A percentile compares a stretch with the other conserved stretches of the same genome.
These are phyloP conservation scores for Oxalis stricta DNA, from an alignment of 441 rosid genomes.

Conservation along the genomic window DNA sequence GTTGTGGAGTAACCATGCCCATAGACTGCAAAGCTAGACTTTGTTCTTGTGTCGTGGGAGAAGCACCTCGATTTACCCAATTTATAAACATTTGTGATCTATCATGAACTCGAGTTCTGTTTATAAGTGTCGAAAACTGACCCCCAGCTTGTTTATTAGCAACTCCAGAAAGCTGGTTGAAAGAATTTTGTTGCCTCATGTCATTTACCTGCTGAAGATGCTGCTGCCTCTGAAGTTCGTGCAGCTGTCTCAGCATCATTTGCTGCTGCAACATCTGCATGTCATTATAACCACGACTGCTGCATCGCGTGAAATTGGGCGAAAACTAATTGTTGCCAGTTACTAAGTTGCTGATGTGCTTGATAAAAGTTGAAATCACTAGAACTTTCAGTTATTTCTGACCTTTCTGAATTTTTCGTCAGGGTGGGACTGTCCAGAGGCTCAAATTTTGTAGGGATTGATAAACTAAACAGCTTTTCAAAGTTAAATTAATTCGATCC, in stretches of 20 bases:
- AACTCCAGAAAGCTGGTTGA: slow-evolving; percentile 32
- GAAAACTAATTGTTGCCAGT: slow-evolving; percentile 46
- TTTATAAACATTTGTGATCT: slow-evolving; percentile 39
- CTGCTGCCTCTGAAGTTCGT: slow-evolving; percentile 60
- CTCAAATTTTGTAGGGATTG: slow-evolving; percentile 20
- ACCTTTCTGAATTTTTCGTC: slow-evolving; percentile 32
- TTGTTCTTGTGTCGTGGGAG: slow-evolving; percentile 45
- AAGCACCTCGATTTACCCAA: slow-evolving; percentile 42
- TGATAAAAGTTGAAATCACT: slow-evolving; percentile 59
- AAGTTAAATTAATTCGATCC: slow-evolving; percentile 18
- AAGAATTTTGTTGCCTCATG: slow-evolving; percentile 33
- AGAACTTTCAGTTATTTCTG: slow-evolving; percentile 55
- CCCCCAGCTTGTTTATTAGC: slow-evolving; percentile 28
- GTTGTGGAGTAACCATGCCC: slow-evolving; percentile 45
- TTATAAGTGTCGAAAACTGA: slow-evolving; percentile 35
- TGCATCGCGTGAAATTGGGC: slow-evolving; percentile 56
- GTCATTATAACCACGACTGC: slow-evolving; percentile 48
- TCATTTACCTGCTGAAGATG: slow-evolving; percentile 41
- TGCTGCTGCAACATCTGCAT: slow-evolving; percentile 68
- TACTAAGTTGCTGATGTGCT: slow-evolving; percentile 44
- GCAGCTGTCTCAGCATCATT: slow-evolving; percentile 50
- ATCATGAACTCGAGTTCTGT: slow-evolving; percentile 54
- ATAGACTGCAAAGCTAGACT: slow-evolving; percentile 28
- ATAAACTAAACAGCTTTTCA: slow-evolving; percentile 12
- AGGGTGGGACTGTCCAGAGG: slow-evolving; percentile 25